Conservation (phyloP, 2,329 filamentous ascomycete genomes). For the Talaromyces piceae region DNA sequence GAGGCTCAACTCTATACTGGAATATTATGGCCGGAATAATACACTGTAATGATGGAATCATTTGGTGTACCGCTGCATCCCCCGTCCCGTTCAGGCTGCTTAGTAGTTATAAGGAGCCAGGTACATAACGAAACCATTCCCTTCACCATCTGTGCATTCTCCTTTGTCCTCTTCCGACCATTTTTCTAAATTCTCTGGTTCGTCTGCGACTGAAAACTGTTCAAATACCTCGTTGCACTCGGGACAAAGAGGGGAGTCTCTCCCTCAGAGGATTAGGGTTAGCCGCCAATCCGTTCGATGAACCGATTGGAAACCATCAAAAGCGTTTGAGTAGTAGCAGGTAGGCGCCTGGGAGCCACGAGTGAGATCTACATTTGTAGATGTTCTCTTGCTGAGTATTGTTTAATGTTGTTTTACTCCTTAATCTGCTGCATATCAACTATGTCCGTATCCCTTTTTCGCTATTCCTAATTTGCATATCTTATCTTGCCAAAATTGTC, state of each 20-base stretch:
- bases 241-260: background rate
- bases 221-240: background rate
- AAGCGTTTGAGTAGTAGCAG: background rate
- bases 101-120: background rate
- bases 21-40: too few relatives aligned
- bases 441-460: too few relatives aligned
- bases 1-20: too few relatives aligned
- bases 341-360: background rate
- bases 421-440: too few relatives aligned
- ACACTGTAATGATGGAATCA: too few relatives aligned
- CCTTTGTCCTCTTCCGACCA: background rate
- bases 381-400: background rate
- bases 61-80: too few relatives aligned
- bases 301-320: background rate
- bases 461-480: too few relatives aligned
- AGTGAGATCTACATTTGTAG: background rate
- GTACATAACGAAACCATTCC: background rate
- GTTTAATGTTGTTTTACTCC: too few relatives aligned
- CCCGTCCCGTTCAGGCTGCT: background rate
- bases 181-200: background rate
- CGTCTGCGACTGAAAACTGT: background rate
- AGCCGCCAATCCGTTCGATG: background rate
- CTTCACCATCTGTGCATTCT: background rate
- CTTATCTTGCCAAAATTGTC: too few relatives aligned
- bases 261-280: background rate